Base-by-base conservation (phyloP, 2,329 filamentous ascomycete species). In the Thielaviopsis euricoi region DNA sequence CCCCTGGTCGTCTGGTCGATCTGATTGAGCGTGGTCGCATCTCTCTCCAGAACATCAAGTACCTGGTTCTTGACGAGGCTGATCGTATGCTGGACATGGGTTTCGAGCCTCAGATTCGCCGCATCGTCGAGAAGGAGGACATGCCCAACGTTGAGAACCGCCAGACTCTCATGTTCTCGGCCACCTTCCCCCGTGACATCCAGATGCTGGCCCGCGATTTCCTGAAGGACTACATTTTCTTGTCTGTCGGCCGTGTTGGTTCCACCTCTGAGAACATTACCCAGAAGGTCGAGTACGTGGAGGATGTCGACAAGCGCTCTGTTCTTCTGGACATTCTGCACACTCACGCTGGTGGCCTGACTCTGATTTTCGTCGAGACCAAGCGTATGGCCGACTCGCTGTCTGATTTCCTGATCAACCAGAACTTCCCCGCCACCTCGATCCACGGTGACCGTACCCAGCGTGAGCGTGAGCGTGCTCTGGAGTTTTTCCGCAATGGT, bases 81-180 rank as follows among this genome's bases (percentile, higher is more conserved):
- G 93, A 98, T 78, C 93, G 93, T 72, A 98, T 98, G 93, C 80
- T 98, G 80, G 93, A 98, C 81, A 98, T 98, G 93, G 93, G 93
- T 93, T 98, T 98, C 80, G 93, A 98, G 79, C 93, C 93, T 67
- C 93, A 98, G 76, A 98, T 98, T 70, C 90, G 93, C 68, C 87
- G 91, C 67, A 97, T 98, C 67, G 93, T 98, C 52, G 91, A 97
- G 74, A 89, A 89, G 61, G 93, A 97, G 75, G 93, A 98, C 67
- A 98, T 98, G 93, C 93, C 93, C 59, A 72, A 74, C 56, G 87
- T 91, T 61, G 76, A 83, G 64, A 76, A 80, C 66, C 90, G 93
- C 68, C 93, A 98, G 75, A 98, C 93, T 58, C 91, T 98, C 78
- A 98, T 98, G 93, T 98, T 98, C 73, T 98, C 93, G 48, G 93